Conservation (phyloP, 2,329 filamentous ascomycete species). For the Fusarium nanum region DNA sequence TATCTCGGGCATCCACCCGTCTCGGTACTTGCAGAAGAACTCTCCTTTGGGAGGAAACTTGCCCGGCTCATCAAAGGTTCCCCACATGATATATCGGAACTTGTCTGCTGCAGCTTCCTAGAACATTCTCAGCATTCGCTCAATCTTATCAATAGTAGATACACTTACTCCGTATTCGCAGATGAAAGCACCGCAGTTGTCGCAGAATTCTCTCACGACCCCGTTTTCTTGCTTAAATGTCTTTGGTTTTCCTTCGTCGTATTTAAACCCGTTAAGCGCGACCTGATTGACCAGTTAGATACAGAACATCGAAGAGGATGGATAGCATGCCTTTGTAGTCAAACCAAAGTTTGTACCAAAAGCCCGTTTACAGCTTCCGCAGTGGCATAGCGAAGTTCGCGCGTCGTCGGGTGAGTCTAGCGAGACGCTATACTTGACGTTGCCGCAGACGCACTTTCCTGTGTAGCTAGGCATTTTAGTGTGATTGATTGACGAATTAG, state of each 20-base stretch:
- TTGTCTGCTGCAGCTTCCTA: conserved; percentile 58
- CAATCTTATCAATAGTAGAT: no score
- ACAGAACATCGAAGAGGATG: fast-evolving
- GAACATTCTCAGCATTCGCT: background rate
- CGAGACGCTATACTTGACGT: conserved; percentile 23
- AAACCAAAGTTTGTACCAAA: conserved; percentile 34
- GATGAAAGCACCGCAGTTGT: conserved; percentile 31
- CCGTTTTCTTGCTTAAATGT: conserved; percentile 30
- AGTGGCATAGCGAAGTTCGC: conserved; percentile 23
- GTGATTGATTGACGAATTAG: background rate
- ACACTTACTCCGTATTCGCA: conserved; percentile 37
- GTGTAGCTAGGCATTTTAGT: conserved; percentile 18
- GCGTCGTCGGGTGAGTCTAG: conserved; percentile 21
- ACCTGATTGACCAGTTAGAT: background rate
- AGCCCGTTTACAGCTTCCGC: conserved; percentile 19
- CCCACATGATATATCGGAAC: conserved; percentile 58
- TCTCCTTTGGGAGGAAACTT: conserved; percentile 64
- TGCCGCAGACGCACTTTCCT: conserved; percentile 27
- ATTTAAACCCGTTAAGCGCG: conserved; percentile 11
- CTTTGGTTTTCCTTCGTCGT: conserved; percentile 19
- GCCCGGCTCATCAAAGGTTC: conserved; percentile 62
- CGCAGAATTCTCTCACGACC: conserved; percentile 28
- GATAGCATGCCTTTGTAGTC: conserved; percentile 6
- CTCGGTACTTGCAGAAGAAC: conserved; percentile 63
- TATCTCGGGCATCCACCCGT: conserved; percentile 55